Percentiles rank a stretch among this genome's conserved stretches.
Evolutionary conservation across 768 basidiomycete genomes (phyloP).

Genomic region (Tricholoma bakamatsutake): DNA sequence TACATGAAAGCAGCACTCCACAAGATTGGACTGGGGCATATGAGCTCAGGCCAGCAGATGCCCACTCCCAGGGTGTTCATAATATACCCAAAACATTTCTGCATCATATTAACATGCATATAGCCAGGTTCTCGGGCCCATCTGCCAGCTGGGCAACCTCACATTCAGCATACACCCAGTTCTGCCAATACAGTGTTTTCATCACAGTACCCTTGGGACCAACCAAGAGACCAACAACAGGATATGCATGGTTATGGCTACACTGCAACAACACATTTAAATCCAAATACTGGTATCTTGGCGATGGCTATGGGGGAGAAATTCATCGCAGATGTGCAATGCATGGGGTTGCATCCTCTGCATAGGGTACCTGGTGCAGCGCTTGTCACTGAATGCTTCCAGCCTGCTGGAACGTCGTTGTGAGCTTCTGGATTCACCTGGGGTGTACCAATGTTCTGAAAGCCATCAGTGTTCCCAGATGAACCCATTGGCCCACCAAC

Average conservation of each 20-base stretch:
- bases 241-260: neutral
- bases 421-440: too few relatives aligned
- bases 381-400: neutral
- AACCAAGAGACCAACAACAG: neutral
- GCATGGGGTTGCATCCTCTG: neutral
- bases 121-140: neutral
- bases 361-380: neutral
- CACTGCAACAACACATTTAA: neutral
- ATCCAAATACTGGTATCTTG: neutral
- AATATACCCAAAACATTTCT: neutral
- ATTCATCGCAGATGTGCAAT: neutral
- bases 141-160: neutral
- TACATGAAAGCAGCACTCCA: neutral
- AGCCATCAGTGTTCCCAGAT: neutral
- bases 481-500: neutral
- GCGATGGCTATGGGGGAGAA: neutral
- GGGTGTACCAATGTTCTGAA: too few relatives aligned
- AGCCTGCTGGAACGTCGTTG: neutral
- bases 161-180: neutral
- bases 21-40: neutral
- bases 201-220: neutral
- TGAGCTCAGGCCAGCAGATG: neutral
- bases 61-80: neutral
- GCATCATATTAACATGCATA: neutral
- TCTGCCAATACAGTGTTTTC: neutral